A percentile compares a stretch with the other conserved stretches of the same genome.
phyloP scores from a whole-genome alignment of 352 stramenopile genomes.

The Ophiocytium majus region DNA sequence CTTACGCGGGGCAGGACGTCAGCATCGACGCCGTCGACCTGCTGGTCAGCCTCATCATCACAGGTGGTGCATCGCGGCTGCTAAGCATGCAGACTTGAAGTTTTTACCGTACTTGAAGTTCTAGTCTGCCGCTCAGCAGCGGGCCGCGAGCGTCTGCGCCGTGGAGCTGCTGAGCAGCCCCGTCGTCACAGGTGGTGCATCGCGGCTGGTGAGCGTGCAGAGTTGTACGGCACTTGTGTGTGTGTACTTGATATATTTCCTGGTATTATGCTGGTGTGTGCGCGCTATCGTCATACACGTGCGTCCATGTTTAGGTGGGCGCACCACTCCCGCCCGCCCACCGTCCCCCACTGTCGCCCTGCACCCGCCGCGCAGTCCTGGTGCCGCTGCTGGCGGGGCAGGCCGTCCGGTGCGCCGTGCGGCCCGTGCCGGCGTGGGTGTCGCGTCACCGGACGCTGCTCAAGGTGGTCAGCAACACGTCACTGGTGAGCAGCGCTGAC shows the following conservation, averaged over 20 bases:
- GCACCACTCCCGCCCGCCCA: too few species aligned
- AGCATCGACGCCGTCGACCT: slow-evolving; percentile 11
- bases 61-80: too few species aligned
- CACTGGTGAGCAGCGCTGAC: slow-evolving; percentile 23
- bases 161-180: neutral
- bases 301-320: too few species aligned
- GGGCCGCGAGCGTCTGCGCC: too few species aligned
- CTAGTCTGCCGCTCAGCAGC: too few species aligned
- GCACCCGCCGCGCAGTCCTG: slow-evolving; percentile 34
- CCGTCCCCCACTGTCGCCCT: too few species aligned
- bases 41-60: slow-evolving; percentile 16
- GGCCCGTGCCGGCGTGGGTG: slow-evolving; percentile 33
- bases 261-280: neutral
- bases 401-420: slow-evolving; percentile 20
- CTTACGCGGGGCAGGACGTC: too few species aligned
- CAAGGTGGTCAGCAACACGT: slow-evolving; percentile 25
- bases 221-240: neutral
- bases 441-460: slow-evolving; percentile 5
- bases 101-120: too few species aligned
- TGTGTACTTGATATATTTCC: neutral
- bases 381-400: slow-evolving; percentile 48
- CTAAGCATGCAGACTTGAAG: too few species aligned
- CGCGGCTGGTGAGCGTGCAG: neutral
- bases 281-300: too few species aligned
- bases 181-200: neutral